Evolutionary conservation across 176 grass and related monocot species (phyloP), one percentile per base, ranked within the genome.

Genomic region (Puccinellia tenuiflora): DNA sequence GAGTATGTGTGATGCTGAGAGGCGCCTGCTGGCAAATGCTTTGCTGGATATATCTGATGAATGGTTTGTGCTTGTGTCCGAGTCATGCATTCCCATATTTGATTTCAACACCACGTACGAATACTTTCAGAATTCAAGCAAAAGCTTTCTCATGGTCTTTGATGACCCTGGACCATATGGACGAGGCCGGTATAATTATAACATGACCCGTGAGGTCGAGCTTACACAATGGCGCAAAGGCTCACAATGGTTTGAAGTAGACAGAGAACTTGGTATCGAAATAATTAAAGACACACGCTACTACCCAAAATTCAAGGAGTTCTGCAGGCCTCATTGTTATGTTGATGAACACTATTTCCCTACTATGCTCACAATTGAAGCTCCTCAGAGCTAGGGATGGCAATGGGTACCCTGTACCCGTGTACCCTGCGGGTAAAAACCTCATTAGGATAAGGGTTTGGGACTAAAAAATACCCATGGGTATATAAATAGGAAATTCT

Each of bases 271-370:
- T 29, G 93, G 84, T 18, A 69, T 94, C 31, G 81, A 38, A 46
- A 93, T 96, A 4, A 46, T 99, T 24, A 90, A 77, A 63, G 97
- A 99, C 72, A 90, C 57, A 4, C 26, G 75, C 39, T 99, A 99
- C 43, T 99, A 99, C 29, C 81, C 88, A 59, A 99, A 99, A 87
- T 99, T 99, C 70, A 88, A 90, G 29, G 73, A 99, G 34, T 99
- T 94, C 76, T 96, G 97, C 81, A 86, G 79, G 42, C 97, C 91
- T 37, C 57, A 79, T 81, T 96, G 93, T 81, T 99, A 99, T 34
- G 93, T 99, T 4, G 97, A 96, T 34, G 97, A 99, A 29, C 97
- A 99, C 67, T 99, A 99, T 79, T 99, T 99, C 77, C 91, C 93
- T 28, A 99, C 93, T 22, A 90, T 96, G 89, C 88, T 99, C 39